A percentile compares a stretch with the other conserved stretches of the same genome.
Conservation (phyloP, 257 asterid genomes). For the Galeopsis tetrahit region DNA sequence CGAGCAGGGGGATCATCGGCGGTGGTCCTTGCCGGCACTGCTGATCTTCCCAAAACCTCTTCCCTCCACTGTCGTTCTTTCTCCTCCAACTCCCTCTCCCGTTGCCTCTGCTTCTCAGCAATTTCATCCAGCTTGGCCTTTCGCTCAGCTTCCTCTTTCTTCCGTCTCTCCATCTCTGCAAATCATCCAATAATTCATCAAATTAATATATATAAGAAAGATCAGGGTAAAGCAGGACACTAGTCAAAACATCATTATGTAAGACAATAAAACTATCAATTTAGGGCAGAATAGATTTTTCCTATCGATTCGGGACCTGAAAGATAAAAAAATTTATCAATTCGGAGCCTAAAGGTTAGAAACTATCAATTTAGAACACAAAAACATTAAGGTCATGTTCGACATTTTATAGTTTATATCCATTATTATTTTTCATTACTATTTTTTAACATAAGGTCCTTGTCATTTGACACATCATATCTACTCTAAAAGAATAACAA, state of each 20-base stretch:
- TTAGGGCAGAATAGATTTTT: no score
- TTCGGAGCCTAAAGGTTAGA: no score
- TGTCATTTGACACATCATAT: neutral
- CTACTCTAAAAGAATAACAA: no score
- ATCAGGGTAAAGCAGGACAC: no score
- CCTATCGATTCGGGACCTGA: no score
- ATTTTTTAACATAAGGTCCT: neutral
- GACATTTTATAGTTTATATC: no score
- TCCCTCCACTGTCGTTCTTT: conserved; percentile 34
- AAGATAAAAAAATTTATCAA: no score
- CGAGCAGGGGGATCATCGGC: neutral
- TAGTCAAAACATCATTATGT: neutral
- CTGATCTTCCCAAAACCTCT: conserved; percentile 28
- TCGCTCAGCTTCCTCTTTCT: conserved; percentile 37
- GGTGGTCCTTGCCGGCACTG: neutral
- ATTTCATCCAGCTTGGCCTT: conserved; percentile 38
- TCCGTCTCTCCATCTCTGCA: conserved; percentile 36
- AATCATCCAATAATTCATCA: neutral
- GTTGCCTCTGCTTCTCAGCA: conserved; percentile 36
- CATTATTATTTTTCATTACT: no score
- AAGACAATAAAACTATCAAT: neutral
- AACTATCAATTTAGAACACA: no score
- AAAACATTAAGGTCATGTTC: no score
- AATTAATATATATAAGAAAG: neutral
- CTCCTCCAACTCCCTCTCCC: conserved; percentile 36